phyloP scores from a whole-genome alignment of 345 rosid species.

The Pseudoturritis turrita region DNA sequence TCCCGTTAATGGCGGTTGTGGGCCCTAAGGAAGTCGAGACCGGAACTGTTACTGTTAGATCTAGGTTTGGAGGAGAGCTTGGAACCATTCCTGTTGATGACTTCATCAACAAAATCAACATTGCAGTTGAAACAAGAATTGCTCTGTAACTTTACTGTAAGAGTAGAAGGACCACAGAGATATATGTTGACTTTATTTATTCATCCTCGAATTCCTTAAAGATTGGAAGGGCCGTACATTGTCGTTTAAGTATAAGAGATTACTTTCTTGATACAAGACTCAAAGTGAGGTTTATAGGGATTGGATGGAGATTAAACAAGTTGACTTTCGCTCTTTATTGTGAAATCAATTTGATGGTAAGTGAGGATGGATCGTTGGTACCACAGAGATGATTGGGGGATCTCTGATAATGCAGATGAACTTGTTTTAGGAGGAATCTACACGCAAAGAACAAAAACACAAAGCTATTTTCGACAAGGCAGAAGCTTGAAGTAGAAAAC shows the following conservation, averaged over 20 bases:
- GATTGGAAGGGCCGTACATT: not conserved
- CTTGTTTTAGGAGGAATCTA: too few relatives aligned
- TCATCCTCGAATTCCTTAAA: not conserved
- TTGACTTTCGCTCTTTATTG: too few relatives aligned
- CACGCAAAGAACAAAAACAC: too few relatives aligned
- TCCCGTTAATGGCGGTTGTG: conserved; percentile 86
- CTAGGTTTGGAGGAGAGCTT: conserved; percentile 81
- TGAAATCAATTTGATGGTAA: too few relatives aligned
- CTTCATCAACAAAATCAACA: conserved; percentile 53
- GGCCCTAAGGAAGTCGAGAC: conserved; percentile 88
- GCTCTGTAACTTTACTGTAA: conserved; percentile 32
- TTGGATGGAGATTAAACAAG: too few relatives aligned
- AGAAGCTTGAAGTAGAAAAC: too few relatives aligned
- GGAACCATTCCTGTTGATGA: conserved; percentile 66
- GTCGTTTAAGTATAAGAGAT: not conserved
- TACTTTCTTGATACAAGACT: not conserved
- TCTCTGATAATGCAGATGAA: too few relatives aligned
- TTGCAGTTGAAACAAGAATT: conserved; percentile 48
- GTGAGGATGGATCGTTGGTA: too few relatives aligned
- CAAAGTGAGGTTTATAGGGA: too few relatives aligned
- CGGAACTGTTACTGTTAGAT: conserved; percentile 64
- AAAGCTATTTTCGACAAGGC: too few relatives aligned
- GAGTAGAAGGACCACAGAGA: conserved; percentile 12
- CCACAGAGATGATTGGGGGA: too few relatives aligned
- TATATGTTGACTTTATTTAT: conserved; percentile 1